Base-by-base conservation (phyloP, 495 filamentous ascomycete species). In the Trypethelium eluteriae region DNA sequence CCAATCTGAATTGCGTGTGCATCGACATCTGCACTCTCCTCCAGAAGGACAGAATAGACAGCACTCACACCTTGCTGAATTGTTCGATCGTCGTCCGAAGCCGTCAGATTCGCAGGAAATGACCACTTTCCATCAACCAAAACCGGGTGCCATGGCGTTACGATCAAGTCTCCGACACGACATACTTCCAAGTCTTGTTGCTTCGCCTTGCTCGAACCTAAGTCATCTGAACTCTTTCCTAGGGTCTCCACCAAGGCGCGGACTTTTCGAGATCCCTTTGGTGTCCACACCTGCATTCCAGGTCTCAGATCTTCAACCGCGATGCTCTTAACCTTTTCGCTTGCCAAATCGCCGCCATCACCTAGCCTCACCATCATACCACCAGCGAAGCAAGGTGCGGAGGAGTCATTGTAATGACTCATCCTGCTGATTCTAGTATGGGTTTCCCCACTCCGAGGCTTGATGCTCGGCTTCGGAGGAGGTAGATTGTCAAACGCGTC, bases 131-230 rank as follows among this genome's bases (percentile, higher is more conserved):
- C 53, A 25, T 7, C 53, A 7, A 36, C 38, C 5, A 50, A 44
- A 25, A 66, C 25, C 4, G 64, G 64, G 44, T 66, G 64, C 64
- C 64, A 66, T 41, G 64, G 64, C 35, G 64, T 66, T 2, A 66
- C 46, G 1, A 39, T 3, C 34, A 66, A 35, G 4, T 38, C 38
- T 12, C 63, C 64, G 18, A 59, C n/a, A 38, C 35, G 49, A 62
- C 16, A 59, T 0, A 62, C n/a, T 7, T 62, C 38, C 18, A 44
- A 11, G 0, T 6, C 5, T 39, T 41, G 16, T 32, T 41, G 16
- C 35, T 16, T n/a, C 2, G 14, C 38, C 18, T 36, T 36, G 53
- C 32, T 14, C 3, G 9, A 5, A 2, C 25, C 25, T 25, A 32
- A 59, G 0, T 34, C 25, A 59, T 36, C 14, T 3, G 32, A 1